phyloP scores from a whole-genome alignment of 129 eudicot genomes.

The Tanacetum coccineum region DNA sequence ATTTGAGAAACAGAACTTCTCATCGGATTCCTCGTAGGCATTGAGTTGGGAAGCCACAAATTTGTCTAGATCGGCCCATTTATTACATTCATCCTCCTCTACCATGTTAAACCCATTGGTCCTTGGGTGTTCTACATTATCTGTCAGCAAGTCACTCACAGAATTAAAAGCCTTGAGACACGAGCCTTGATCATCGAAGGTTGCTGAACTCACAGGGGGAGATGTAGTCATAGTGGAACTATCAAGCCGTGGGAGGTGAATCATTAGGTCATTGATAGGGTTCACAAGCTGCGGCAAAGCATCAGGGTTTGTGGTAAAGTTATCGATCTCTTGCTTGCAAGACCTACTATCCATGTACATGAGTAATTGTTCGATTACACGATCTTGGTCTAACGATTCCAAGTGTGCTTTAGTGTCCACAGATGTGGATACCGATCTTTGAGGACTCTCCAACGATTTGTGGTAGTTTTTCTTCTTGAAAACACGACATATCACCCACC shows the following conservation, averaged over 20 bases:
- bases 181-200: constrained; percentile 13
- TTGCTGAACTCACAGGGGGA: background rate
- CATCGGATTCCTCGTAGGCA: constrained; percentile 26
- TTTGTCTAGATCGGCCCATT: constrained; percentile 48
- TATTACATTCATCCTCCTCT: constrained; percentile 14
- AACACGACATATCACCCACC: constrained; percentile 81
- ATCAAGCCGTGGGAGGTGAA: constrained; percentile 51
- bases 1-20: constrained; percentile 27
- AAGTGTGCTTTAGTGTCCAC: constrained; percentile 17
- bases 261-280: constrained; percentile 19
- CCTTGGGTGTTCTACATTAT: background rate
- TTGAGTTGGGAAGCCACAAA: constrained; percentile 54
- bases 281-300: constrained; percentile 19
- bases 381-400: constrained; percentile 24
- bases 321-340: constrained; percentile 36
- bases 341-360: constrained; percentile 37
- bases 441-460: constrained; percentile 36
- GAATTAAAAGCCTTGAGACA: constrained; percentile 15
- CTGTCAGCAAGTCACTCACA: constrained; percentile 12
- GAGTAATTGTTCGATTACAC: constrained; percentile 48
- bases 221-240: constrained; percentile 30
- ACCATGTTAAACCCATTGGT: background rate
- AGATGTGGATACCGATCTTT: constrained; percentile 19
- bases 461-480: constrained; percentile 76
- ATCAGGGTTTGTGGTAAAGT: constrained; percentile 17